These are phyloP conservation scores for Adansonia rubrostipa DNA, from an alignment of 441 rosid genomes.

Conservation along the genomic window DNA sequence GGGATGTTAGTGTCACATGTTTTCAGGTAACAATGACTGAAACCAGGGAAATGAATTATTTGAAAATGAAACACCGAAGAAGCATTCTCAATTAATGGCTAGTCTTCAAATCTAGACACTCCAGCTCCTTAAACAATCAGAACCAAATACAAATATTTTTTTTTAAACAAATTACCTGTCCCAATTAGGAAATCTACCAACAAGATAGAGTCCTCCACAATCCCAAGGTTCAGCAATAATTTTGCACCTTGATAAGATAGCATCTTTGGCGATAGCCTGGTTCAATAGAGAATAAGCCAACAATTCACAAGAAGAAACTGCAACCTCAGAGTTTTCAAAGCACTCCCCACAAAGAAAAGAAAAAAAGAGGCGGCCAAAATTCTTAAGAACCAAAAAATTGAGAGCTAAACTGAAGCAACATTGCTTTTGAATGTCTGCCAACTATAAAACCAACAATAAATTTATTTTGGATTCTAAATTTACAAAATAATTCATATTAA, in stretches of 20 bases:
- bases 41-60: not conserved
- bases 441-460: not conserved
- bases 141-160: not conserved
- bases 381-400: not conserved
- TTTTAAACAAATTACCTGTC: constrained; percentile 63
- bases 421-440: not conserved
- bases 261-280: constrained; percentile 91
- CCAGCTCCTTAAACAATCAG: not conserved
- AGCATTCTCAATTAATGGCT: not conserved
- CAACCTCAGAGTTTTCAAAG: not conserved
- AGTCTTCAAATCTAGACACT: constrained; percentile 1
- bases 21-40: constrained; percentile 8
- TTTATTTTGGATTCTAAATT: not conserved
- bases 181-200: constrained; percentile 94
- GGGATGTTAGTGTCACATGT: not conserved
- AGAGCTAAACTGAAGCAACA: not conserved
- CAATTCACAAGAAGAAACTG: constrained; percentile 2
- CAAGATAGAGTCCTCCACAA: constrained; percentile 95
- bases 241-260: constrained; percentile 79
- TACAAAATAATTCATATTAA: not conserved
- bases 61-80: not conserved
- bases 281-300: constrained; percentile 19
- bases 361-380: not conserved
- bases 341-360: not conserved
- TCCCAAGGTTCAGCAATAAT: constrained; percentile 98